Base-by-base conservation (phyloP, 129 eudicot species). In the Flaveria linearis region DNA sequence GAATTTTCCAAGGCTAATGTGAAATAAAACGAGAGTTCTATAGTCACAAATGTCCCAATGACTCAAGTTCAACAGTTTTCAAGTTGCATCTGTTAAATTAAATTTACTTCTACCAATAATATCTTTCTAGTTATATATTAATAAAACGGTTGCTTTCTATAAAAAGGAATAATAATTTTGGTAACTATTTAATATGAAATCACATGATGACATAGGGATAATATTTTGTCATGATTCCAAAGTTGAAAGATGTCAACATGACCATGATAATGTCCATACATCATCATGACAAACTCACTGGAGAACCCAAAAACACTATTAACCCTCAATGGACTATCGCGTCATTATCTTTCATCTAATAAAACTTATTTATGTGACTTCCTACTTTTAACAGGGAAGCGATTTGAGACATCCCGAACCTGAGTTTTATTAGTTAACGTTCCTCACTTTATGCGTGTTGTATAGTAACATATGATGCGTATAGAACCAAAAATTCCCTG, bases 181-280 rank as follows among this genome's bases (percentile, higher is more conserved):
- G 8, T 16, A 33, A 33, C 15, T n/a, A 66, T 43, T 60, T 18
- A 39, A 71, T 30, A 74, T 64, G 25, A 56, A 73, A 80, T 73
- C 41, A 52, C 14, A 41, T 72, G 74, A 73, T 73, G 79, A 80
- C 75, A 55, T 73, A 74, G 15, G 18, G 79, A 67, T 66, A 73
- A 73, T 79, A 80, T 73, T 73, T 73, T 73, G 79, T 80, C 75
- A 80, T 80, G 69, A 80, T 80, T 73, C n/a, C 41, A 66, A 52
- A 55, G 41, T 43, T 53, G n/a, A 73, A 80, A 80, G 62, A 73
- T 73, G 60, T 80, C 83, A 80, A 80, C 2, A 42, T 80, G 63
- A 73, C 0, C 61, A 80, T 80, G 63, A 80, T 80, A 57, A 73
- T 73, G 83, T 80, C 78, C 75, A 80, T 65, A 80, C 79, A 55